phyloP scores from a whole-genome alignment of 106 monocot genomes.

The Triglochin maritima region DNA sequence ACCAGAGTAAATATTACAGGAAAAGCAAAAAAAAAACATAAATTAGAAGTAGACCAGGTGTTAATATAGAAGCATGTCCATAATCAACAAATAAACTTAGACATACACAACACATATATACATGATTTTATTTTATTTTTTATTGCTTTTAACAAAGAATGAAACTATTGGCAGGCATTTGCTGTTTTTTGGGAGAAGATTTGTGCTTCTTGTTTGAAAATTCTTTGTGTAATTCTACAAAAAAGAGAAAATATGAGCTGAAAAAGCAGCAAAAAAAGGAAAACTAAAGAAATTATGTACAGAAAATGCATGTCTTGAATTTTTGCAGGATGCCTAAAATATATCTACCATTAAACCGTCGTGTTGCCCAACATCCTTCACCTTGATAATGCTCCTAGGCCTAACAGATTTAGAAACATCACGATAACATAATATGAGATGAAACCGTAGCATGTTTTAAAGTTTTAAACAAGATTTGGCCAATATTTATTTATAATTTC shows the following conservation, averaged over 20 bases:
- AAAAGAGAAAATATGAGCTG: not conserved
- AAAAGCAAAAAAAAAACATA: no score
- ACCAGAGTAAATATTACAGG: no score
- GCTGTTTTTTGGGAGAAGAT: constrained; percentile 19
- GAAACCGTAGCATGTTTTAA: no score
- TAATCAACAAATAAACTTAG: not conserved
- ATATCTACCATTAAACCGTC: not conserved
- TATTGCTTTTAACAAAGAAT: constrained; percentile 37
- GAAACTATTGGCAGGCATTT: constrained; percentile 64
- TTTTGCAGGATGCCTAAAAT: not conserved
- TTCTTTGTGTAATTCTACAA: constrained; percentile 19
- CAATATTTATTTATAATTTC: no score
- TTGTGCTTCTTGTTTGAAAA: constrained; percentile 42
- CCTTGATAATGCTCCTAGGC: no score
- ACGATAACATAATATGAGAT: no score
- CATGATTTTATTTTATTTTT: not conserved
- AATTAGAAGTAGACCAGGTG: not conserved
- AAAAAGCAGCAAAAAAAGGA: not conserved
- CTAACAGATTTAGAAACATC: no score
- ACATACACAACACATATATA: not conserved
- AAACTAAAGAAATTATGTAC: not conserved
- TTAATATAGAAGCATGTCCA: not conserved
- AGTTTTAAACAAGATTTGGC: no score
- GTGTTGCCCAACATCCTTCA: no score
- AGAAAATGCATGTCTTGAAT: not conserved